A percentile compares a stretch with the other conserved stretches of the same genome.
These are phyloP conservation scores for Talaromyces pinophilus DNA, from an alignment of 2,329 filamentous ascomycete species.

Conservation along the genomic window DNA sequence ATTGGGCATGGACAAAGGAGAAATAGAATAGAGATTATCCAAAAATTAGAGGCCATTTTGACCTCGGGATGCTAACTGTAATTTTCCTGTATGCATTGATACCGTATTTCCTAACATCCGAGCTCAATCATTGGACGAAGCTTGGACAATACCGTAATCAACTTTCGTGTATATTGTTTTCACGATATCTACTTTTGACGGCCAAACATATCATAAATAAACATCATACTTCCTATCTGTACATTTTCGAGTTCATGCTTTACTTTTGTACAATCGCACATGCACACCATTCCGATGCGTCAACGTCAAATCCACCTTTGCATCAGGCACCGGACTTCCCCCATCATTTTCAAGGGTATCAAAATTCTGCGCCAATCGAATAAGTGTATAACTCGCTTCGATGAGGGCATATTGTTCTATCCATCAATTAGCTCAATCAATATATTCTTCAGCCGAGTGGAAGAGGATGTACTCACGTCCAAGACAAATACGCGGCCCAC, in stretches of 20 bases:
- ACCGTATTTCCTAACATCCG: background rate
- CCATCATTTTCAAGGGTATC: slow-evolving; percentile 38
- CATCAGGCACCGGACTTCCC: slow-evolving; percentile 17
- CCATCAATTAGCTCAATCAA: background rate
- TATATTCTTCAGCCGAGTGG: background rate
- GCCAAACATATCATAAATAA: background rate
- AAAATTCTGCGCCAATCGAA: slow-evolving; percentile 51
- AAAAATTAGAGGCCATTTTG: background rate
- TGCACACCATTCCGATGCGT: slow-evolving; percentile 19
- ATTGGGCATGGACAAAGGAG: background rate
- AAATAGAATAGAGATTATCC: background rate
- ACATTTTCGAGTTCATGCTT: background rate
- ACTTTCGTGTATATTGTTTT: background rate
- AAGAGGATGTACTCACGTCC: slow-evolving; percentile 30
- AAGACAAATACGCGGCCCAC: slow-evolving; percentile 32
- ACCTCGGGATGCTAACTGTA: slow-evolving; percentile 11
- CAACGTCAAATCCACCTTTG: slow-evolving; percentile 17
- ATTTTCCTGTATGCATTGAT: background rate
- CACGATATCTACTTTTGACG: background rate
- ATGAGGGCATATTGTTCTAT: slow-evolving; percentile 31
- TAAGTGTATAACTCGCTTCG: slow-evolving; percentile 29
- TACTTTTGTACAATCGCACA: slow-evolving; percentile 17
- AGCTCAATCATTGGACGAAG: slow-evolving; percentile 1
- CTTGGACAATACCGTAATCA: background rate
- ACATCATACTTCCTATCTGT: background rate